Evolutionary conservation across 2,329 filamentous ascomycete species (phyloP).

Genomic region (Trichophyton verrucosum): DNA sequence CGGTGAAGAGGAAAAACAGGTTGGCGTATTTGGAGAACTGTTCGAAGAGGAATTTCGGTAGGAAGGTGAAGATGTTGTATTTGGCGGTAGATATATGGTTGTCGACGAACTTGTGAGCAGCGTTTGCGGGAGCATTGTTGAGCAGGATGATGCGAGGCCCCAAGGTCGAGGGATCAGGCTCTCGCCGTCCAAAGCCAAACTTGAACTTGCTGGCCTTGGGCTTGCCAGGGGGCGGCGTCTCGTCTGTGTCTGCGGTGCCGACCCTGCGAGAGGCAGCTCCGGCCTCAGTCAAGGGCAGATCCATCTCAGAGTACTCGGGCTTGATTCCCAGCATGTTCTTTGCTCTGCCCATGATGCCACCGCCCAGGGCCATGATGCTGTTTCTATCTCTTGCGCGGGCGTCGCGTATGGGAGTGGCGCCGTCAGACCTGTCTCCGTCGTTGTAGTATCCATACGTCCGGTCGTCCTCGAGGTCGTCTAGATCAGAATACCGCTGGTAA

Average conservation of each 20-base stretch:
- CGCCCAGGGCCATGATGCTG: conserved; percentile 76
- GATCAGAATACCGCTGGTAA: conserved; percentile 83
- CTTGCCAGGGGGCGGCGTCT: conserved; percentile 33
- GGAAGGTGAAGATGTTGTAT: conserved; percentile 85
- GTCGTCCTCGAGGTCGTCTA: conserved; percentile 72
- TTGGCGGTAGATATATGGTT: conserved; percentile 97
- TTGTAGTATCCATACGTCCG: conserved; percentile 64
- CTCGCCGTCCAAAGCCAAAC: conserved; percentile 76
- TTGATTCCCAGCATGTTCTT: conserved; percentile 88
- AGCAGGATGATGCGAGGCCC: conserved; percentile 87
- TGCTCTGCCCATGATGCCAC: conserved; percentile 71
- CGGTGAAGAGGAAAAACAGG: conserved; percentile 97
- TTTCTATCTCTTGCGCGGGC: conserved; percentile 63
- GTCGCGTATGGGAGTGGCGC: conserved; percentile 19
- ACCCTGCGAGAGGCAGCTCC: conserved; percentile 39
- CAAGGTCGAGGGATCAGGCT: conserved; percentile 77
- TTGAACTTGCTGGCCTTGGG: conserved; percentile 60
- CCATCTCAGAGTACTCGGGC: conserved; percentile 89
- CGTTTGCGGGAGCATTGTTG: conserved; percentile 91
- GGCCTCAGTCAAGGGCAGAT: conserved; percentile 79
- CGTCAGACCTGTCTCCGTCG: conserved; percentile 35
- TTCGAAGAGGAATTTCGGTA: conserved; percentile 94
- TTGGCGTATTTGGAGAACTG: conserved; percentile 99
- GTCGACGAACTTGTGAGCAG: conserved; percentile 78
- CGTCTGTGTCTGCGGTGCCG: conserved; percentile 32